Conservation (phyloP, 2,329 filamentous ascomycete genomes). For the Chaetomiaceae sp. region DNA sequence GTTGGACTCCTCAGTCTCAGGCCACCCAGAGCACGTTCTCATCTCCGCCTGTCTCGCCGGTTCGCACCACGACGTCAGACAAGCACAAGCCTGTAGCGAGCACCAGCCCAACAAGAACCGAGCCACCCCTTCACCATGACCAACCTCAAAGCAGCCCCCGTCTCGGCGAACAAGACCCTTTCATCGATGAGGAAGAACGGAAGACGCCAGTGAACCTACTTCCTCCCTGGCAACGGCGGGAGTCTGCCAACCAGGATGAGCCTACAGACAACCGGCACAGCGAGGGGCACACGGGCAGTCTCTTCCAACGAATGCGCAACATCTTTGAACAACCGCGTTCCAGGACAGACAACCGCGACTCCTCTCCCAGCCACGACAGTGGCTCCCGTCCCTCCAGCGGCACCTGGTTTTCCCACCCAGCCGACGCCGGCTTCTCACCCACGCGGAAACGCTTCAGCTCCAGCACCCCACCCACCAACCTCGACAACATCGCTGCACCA, state of each 20-base stretch:
- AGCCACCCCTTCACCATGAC: conserved; percentile 13
- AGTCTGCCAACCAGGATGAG: neutral
- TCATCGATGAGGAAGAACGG: conserved; percentile 27
- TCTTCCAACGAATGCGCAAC: conserved; percentile 39
- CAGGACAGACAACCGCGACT: neutral
- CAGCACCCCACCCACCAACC: conserved; percentile 19
- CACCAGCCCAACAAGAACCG: conserved; percentile 14
- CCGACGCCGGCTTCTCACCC: neutral
- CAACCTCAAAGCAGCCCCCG: conserved; percentile 17
- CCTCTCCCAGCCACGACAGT: neutral
- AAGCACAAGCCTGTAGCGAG: conserved; percentile 31
- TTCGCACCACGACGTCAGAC: conserved; percentile 21
- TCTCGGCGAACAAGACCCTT: conserved; percentile 8
- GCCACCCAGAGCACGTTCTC: conserved; percentile 34
- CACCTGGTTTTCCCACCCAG: neutral
- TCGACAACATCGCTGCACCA: neutral
- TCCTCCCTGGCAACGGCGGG: neutral
- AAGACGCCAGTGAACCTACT: conserved; percentile 12
- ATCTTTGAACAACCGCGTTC: conserved; percentile 34
- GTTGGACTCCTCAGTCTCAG: conserved; percentile 33
- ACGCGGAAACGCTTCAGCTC: neutral
- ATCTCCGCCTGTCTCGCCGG: conserved; percentile 31
- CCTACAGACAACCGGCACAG: neutral
- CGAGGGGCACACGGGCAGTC: conserved; percentile 19
- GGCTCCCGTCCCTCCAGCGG: neutral